A percentile compares a stretch with the other conserved stretches of the same genome.
Evolutionary conservation across 805 yeast species (phyloP).

Genomic region (Debaryomyces prosopidis): DNA sequence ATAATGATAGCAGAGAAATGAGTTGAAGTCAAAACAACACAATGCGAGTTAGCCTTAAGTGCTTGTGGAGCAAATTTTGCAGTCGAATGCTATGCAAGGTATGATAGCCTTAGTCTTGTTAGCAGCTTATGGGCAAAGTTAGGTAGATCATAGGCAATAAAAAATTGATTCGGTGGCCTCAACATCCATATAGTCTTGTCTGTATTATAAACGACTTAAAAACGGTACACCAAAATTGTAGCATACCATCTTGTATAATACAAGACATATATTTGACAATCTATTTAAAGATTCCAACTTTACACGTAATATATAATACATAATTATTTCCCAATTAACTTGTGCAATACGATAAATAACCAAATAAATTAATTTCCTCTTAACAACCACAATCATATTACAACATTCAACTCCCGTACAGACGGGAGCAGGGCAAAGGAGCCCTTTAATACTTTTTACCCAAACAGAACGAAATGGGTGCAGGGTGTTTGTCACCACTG

Average conservation of each 20-base stretch:
- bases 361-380: not conserved
- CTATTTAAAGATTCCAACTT: not conserved
- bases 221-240: too few relatives aligned
- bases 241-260: not conserved
- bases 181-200: too few relatives aligned
- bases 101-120: too few relatives aligned
- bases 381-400: not conserved
- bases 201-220: too few relatives aligned
- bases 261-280: not conserved
- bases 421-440: not conserved
- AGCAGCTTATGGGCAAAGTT: too few relatives aligned
- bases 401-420: not conserved
- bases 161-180: too few relatives aligned
- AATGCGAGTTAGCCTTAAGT: too few relatives aligned
- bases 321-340: not conserved
- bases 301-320: not conserved
- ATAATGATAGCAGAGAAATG: too few relatives aligned
- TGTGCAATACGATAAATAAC: not conserved
- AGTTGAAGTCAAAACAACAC: too few relatives aligned
- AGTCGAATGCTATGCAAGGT: too few relatives aligned
- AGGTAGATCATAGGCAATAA: too few relatives aligned
- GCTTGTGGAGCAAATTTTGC: too few relatives aligned
- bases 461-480: constrained; percentile 41
- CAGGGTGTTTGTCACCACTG: constrained; percentile 18
- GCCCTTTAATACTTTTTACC: constrained; percentile 25